Evolutionary conservation across 371 early-diverging fungal species (phyloP), one percentile per base, ranked within the genome.

Genomic region (Mucor saturninus): DNA sequence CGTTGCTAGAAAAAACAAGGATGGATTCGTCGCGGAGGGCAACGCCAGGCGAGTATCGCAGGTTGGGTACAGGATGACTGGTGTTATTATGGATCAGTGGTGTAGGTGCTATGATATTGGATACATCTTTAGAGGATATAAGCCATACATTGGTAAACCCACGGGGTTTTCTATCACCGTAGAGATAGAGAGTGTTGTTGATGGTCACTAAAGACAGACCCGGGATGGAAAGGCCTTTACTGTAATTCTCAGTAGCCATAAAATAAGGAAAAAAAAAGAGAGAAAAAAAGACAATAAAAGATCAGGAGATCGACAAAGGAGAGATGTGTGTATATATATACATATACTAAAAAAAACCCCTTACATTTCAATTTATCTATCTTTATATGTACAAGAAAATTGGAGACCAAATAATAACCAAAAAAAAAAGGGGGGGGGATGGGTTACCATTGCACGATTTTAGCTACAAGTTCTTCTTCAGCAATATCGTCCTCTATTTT

Each of bases 171-270:
- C 32, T 37, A 15, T 31, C 58, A 11, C 68, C 68, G 37, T 54
- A 68, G 4, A 64, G 28, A 40, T 58, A 57, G 37, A 68, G 49
- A 32, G 64, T 68, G 37, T 64, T 35, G 26, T 59, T 68, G 40
- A 46, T 29, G 1, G 54, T 49, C 14, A 59, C 35, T 0, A 59
- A 53, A 10, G 59, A 54, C 30, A 50, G 11, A 11, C 50, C 50
- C 5, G 29, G 7, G 21, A 48, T 21, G 9, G 48, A 48, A 10
- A 43, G 43, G 43, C 43, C 14, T 43, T 43, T 43, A 43, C 15
- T 43, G 15, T 43, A 5, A 14, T 14, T 43, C 10, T 35, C 35
- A 35, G 35, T 38, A 38, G 11, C 6, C 39, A 8, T 6, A 8
- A 8, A 8, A 38, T 1, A 13, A 42, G 3, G 4, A 11, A 2